Base-by-base conservation (phyloP, 305 asterid species). In the Rubia occidens region DNA sequence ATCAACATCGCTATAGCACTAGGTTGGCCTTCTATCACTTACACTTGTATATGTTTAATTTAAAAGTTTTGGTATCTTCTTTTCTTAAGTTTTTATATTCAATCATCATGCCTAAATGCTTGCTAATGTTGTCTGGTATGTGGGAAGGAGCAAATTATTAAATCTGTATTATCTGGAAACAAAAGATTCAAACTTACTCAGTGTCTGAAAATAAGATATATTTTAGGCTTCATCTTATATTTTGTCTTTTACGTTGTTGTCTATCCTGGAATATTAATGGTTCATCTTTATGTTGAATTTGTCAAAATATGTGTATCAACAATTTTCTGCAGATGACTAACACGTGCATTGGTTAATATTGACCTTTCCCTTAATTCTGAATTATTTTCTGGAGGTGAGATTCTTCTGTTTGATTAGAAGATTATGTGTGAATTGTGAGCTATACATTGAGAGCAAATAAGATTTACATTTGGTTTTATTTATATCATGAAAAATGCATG, bases 1-100 rank as follows among this genome's bases (percentile, higher is more conserved):
- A 75, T 86, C 85, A 87, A 89, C 84, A 86, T 91, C 53, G 84
- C 90, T 37, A 82, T 91, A 75, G 97, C 96, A 77, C 80, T 88
- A 71, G 96, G 97, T 91, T 43, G 60, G 67, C 47, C 37, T 24
- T 56, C 67, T 40, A 70, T 8, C 67, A 24, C 67, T 24, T 60
- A 32, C 47, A 14, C 72, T 68, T 49, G 4, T 24, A 0, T 20
- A 69, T 76, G 88, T 85, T 88, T 85, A 64, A 40, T 39, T 6
- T 40, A 39, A 40, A 17, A 40, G 13, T 40, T 40, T 42, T 18
- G 29, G 53, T 63, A n/a, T n/a, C 60, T n/a, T 15, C 6, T 39
- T 18, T 37, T 18, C 20, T 14, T 37, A 40, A n/a, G 67, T 17
- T 63, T 17, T 11, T 39, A 62, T 8, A 62, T 35, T 39, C 21